phyloP scores from a whole-genome alignment of 2,329 filamentous ascomycete genomes.

The Hypoxylon sp. region DNA sequence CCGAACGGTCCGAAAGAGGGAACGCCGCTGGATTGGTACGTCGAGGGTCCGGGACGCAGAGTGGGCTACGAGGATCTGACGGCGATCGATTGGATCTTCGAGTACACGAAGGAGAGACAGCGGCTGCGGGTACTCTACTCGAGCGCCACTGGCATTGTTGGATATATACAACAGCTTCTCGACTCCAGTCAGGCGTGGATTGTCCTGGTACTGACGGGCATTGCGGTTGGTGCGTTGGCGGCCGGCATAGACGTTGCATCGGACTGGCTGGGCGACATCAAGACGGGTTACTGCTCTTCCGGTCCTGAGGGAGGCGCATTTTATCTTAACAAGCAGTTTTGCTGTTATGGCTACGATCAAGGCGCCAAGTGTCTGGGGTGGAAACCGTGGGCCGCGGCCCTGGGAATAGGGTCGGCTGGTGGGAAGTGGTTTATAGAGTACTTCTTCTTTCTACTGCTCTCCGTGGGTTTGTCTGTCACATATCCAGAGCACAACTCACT shows the following conservation, averaged over 20 bases:
- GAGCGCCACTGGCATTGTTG: conserved; percentile 73
- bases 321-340: conserved; percentile 90
- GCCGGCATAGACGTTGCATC: conserved; percentile 89
- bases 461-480: conserved; percentile 62
- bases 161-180: conserved; percentile 74
- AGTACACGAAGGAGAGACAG: conserved; percentile 95
- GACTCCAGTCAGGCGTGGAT: conserved; percentile 94
- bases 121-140: conserved; percentile 80
- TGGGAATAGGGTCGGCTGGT: conserved; percentile 70
- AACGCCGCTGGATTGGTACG: conserved; percentile 78
- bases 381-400: conserved; percentile 81
- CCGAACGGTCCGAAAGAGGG: conserved; percentile 54
- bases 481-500: conserved; percentile 21
- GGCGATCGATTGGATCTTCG: conserved; percentile 99
- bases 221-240: conserved; percentile 84
- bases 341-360: conserved; percentile 90
- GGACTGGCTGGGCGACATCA: conserved; percentile 93
- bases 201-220: conserved; percentile 83
- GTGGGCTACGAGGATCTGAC: conserved; percentile 97
- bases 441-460: conserved; percentile 84
- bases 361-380: conserved; percentile 85
- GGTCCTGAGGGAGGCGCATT: conserved; percentile 80
- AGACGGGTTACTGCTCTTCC: conserved; percentile 86
- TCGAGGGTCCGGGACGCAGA: conserved; percentile 85
- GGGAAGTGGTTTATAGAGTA: conserved; percentile 88